Conservation (phyloP, 441 rosid species). For the Flueggea neowawraea region DNA sequence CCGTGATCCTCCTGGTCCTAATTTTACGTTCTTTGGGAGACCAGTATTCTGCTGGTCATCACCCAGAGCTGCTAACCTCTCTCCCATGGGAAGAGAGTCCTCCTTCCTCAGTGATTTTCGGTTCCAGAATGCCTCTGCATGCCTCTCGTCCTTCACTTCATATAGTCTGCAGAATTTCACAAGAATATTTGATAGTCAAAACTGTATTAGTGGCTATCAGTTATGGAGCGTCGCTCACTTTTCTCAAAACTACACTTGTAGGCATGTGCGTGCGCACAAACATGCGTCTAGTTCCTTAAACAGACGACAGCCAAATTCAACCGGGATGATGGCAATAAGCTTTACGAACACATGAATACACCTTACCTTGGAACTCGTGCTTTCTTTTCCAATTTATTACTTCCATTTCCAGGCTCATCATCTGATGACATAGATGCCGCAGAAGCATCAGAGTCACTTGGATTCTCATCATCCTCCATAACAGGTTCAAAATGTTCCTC, state of each 20-base stretch:
- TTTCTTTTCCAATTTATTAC: conserved; percentile 28
- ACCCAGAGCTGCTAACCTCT: conserved; percentile 68
- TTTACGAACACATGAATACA: background rate
- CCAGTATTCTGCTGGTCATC: conserved; percentile 32
- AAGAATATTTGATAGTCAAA: too few relatives aligned
- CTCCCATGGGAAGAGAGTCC: conserved; percentile 75
- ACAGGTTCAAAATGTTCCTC: conserved; percentile 85
- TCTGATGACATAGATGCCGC: conserved; percentile 42
- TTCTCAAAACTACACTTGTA: too few relatives aligned
- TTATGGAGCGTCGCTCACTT: too few relatives aligned
- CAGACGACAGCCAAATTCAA: too few relatives aligned
- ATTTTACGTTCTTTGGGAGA: conserved; percentile 42
- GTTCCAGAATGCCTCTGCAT: conserved; percentile 71
- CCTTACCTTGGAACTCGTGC: conserved; percentile 56
- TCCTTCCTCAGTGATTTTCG: conserved; percentile 57
- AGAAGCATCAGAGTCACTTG: conserved; percentile 51
- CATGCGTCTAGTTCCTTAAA: too few relatives aligned
- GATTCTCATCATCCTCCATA: conserved; percentile 39
- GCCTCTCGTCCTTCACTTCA: conserved; percentile 84
- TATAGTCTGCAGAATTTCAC: conserved; percentile 40
- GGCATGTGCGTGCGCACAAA: background rate
- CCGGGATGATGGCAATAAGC: too few relatives aligned
- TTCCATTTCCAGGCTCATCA: conserved; percentile 21
- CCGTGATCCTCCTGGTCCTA: conserved; percentile 84
- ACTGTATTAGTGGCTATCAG: too few relatives aligned